These are phyloP conservation scores for Oxalis stricta DNA, from an alignment of 441 rosid genomes.

Conservation along the genomic window DNA sequence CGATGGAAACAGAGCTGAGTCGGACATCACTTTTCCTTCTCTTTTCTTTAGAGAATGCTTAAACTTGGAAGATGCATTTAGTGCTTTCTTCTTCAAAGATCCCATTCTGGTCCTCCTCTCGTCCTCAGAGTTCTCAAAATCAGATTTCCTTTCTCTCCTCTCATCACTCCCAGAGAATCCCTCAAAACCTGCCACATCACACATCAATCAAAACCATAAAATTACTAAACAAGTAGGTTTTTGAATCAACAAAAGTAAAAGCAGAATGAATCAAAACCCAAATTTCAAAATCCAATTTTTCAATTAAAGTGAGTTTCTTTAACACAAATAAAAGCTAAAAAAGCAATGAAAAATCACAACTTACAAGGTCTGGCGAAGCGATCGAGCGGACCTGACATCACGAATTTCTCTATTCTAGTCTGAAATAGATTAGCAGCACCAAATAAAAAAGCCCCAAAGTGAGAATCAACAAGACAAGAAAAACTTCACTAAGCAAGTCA, in stretches of 20 bases:
- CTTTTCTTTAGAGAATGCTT: constrained; percentile 85
- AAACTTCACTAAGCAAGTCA: neutral
- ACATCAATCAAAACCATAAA: neutral
- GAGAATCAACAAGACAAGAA: too few species aligned
- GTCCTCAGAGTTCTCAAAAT: constrained; percentile 96
- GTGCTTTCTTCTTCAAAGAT: constrained; percentile 79
- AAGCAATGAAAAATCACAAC: constrained; percentile 9
- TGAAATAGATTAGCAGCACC: too few species aligned
- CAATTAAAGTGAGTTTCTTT: too few species aligned
- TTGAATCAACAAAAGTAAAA: too few species aligned
- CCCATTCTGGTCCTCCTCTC: constrained; percentile 94
- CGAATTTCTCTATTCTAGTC: too few species aligned
- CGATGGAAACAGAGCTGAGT: constrained; percentile 87
- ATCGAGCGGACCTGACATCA: constrained; percentile 74
- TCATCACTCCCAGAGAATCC: constrained; percentile 79
- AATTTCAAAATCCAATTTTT: too few species aligned
- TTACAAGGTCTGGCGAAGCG: constrained; percentile 79
- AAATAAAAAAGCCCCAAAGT: too few species aligned
- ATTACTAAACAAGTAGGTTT: neutral
- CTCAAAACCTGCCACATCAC: constrained; percentile 56
- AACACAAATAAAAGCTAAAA: neutral
- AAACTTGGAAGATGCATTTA: constrained; percentile 78
- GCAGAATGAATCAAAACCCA: constrained; percentile 12
- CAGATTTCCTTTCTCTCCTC: constrained; percentile 87
- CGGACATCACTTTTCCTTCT: constrained; percentile 84